phyloP scores from a whole-genome alignment of 768 basidiomycete genomes.

The Antrodiella citrinella region DNA sequence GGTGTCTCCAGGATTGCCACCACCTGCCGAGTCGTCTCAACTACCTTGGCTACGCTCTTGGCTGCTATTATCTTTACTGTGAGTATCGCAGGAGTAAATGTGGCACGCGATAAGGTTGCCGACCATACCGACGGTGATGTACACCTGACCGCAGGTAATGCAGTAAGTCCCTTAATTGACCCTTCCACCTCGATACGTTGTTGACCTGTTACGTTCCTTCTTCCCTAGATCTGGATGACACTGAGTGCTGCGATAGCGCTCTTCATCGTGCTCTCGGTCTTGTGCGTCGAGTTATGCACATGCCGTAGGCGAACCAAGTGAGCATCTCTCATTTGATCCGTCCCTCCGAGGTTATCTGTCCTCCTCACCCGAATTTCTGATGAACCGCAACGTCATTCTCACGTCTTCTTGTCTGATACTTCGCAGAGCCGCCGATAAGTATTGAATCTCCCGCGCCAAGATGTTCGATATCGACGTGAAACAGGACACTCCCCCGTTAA shows the following conservation, averaged over 20 bases:
- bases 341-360: neutral
- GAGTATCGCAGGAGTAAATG: conserved; percentile 40
- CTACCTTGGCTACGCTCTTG: conserved; percentile 33
- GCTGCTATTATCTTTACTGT: conserved; percentile 46
- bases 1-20: conserved; percentile 28
- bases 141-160: conserved; percentile 41
- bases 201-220: no score
- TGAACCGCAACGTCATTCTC: neutral
- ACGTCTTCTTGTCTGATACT: neutral
- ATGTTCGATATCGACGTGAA: no score
- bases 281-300: no score
- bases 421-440: no score
- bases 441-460: no score
- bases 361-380: neutral
- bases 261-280: no score
- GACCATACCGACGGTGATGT: conserved; percentile 34
- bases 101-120: conserved; percentile 34
- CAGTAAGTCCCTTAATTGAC: conserved; percentile 33
- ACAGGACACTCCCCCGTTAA: no score
- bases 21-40: conserved; percentile 28
- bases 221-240: no score
- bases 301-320: no score
- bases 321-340: no score
- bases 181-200: no score
- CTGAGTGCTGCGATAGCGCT: no score